phyloP scores from a whole-genome alignment of 2,329 filamentous ascomycete genomes.

The Stagonosporopsis chrysanthemi region DNA sequence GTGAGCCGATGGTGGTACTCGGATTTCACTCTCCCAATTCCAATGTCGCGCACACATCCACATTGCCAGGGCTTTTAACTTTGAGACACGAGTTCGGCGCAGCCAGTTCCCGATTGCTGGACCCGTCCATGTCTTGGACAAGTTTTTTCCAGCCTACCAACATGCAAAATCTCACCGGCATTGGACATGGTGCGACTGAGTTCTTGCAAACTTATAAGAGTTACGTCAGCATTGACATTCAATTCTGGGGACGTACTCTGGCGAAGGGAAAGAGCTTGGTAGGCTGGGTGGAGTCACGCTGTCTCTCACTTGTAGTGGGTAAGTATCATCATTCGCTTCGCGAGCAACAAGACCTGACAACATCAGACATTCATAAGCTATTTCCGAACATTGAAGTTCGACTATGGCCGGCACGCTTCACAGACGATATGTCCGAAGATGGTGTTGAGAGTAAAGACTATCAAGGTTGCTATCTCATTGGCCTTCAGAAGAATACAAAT shows the following conservation, averaged over 20 bases:
- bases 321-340: constrained; percentile 36
- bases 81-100: constrained; percentile 61
- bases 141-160: constrained; percentile 29
- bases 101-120: constrained; percentile 53
- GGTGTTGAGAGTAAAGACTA: constrained; percentile 55
- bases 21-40: constrained; percentile 68
- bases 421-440: constrained; percentile 24
- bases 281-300: constrained; percentile 70
- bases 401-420: constrained; percentile 70
- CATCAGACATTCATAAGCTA: constrained; percentile 62
- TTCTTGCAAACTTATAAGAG: constrained; percentile 63
- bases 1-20: constrained; percentile 69
- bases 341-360: constrained; percentile 1
- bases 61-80: constrained; percentile 60
- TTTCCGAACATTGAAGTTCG: constrained; percentile 61
- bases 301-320: constrained; percentile 66
- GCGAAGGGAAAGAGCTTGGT: constrained; percentile 64
- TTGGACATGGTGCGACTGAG: constrained; percentile 34
- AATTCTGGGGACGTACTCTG: constrained; percentile 69
- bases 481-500: constrained; percentile 51
- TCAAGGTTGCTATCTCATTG: constrained; percentile 68
- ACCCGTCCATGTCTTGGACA: constrained; percentile 39
- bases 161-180: neutral
- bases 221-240: constrained; percentile 68
- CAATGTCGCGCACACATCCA: constrained; percentile 66